Conservation (phyloP, 768 basidiomycete species). For the Hypholoma sublateritium region DNA sequence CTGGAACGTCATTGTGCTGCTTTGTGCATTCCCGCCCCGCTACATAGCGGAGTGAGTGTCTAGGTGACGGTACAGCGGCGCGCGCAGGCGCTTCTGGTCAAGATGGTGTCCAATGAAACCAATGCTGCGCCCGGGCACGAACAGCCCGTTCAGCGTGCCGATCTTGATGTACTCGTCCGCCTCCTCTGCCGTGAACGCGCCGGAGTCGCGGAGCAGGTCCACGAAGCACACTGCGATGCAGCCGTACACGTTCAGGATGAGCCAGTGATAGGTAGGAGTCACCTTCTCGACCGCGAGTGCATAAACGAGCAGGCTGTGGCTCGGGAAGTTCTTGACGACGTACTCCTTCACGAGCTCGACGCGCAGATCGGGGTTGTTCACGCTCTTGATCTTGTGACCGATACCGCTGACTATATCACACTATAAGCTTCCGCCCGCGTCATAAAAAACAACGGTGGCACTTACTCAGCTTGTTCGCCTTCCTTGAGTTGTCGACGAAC, state of each 20-base stretch:
- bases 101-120: conserved; percentile 97
- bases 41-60: conserved; percentile 57
- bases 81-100: conserved; percentile 94
- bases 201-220: conserved; percentile 87
- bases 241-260: conserved; percentile 96
- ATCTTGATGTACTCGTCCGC: conserved; percentile 98
- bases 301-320: conserved; percentile 89
- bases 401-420: conserved; percentile 80
- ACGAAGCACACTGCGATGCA: conserved; percentile 97
- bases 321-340: conserved; percentile 94
- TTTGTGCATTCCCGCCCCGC: no score
- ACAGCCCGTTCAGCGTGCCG: conserved; percentile 92
- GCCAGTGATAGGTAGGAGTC: conserved; percentile 67
- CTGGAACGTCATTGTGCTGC: no score
- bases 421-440: conserved; percentile 1
- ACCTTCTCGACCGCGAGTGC: conserved; percentile 97
- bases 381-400: conserved; percentile 99
- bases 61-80: conserved; percentile 93
- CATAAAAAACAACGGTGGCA: conserved; percentile 27
- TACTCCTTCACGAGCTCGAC: conserved; percentile 96
- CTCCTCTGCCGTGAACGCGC: conserved; percentile 94
- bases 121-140: conserved; percentile 96
- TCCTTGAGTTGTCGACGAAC: conserved; percentile 92
- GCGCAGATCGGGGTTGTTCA: conserved; percentile 92
- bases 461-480: conserved; percentile 88